Conservation (phyloP, 208 protist genomes). For the Crithidia mellificae region DNA sequence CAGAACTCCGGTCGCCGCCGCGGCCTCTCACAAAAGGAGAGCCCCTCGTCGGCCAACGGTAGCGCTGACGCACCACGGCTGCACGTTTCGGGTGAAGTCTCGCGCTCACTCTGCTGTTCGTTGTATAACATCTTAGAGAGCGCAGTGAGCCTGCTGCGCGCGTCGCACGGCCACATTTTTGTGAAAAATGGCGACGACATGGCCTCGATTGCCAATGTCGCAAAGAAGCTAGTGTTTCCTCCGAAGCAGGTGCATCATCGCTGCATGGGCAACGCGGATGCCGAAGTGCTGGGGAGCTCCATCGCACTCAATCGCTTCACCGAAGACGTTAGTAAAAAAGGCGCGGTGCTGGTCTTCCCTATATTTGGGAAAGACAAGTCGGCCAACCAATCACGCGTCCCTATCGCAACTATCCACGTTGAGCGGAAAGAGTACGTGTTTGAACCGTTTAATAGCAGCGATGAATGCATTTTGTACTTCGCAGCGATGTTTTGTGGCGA, state of each 20-base stretch:
- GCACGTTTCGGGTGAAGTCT: conserved; percentile 70
- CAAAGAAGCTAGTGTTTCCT: conserved; percentile 69
- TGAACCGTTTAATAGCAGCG: conserved; percentile 53
- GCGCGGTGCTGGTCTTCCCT: conserved; percentile 74
- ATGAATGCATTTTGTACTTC: conserved; percentile 68
- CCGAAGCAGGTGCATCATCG: conserved; percentile 70
- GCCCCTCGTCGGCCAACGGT: background rate
- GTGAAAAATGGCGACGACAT: conserved; percentile 75
- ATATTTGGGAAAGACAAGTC: conserved; percentile 39
- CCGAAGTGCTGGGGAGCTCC: conserved; percentile 81
- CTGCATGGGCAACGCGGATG: conserved; percentile 68
- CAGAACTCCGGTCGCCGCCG: background rate
- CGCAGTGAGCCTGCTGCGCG: conserved; percentile 48
- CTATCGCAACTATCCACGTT: conserved; percentile 70
- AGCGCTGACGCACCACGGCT: conserved; percentile 9
- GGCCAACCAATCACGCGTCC: background rate
- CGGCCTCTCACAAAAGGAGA: background rate
- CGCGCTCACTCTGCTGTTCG: conserved; percentile 50
- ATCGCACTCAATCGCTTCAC: conserved; percentile 79
- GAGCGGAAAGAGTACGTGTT: conserved; percentile 62
- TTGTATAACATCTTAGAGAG: conserved; percentile 86
- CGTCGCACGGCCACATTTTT: conserved; percentile 73
- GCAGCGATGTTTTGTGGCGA: conserved; percentile 68
- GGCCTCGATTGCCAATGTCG: conserved; percentile 82
- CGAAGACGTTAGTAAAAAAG: conserved; percentile 37